phyloP scores from a whole-genome alignment of 2,329 filamentous ascomycete genomes.

The Alternaria tenuissima region DNA sequence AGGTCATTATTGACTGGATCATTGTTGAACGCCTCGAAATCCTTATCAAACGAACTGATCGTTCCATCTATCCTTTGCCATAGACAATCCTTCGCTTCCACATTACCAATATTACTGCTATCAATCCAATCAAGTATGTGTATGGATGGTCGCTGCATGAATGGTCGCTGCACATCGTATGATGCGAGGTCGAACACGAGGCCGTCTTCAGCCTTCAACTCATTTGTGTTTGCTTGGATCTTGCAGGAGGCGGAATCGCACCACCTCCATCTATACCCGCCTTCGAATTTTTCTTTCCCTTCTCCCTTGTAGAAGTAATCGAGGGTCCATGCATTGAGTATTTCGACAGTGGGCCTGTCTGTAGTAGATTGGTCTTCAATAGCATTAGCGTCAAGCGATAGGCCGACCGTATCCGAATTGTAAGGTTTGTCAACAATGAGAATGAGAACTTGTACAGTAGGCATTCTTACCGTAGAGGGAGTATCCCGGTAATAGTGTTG shows the following conservation, averaged over 20 bases:
- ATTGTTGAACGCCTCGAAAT: background rate
- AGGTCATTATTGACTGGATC: background rate
- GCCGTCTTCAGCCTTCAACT: background rate
- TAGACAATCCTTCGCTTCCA: background rate
- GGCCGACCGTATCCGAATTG: background rate
- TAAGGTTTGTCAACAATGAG: background rate
- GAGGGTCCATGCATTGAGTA: background rate
- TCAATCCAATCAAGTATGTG: background rate
- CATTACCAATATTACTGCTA: background rate
- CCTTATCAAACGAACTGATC: background rate
- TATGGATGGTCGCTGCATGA: background rate
- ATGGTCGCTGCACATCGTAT: background rate
- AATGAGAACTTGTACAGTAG: background rate
- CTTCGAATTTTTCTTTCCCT: background rate
- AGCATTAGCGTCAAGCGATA: background rate
- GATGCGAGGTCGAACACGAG: background rate
- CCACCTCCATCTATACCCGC: background rate
- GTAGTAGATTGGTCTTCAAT: background rate
- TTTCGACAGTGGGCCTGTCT: background rate
- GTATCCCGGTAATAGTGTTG: background rate
- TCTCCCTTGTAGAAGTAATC: background rate
- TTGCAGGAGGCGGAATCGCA: background rate
- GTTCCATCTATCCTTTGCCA: background rate
- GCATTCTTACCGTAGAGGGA: background rate
- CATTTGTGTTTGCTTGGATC: background rate